Conservation (phyloP, 2,329 filamentous ascomycete species). For the Stenocarpella maydis region DNA sequence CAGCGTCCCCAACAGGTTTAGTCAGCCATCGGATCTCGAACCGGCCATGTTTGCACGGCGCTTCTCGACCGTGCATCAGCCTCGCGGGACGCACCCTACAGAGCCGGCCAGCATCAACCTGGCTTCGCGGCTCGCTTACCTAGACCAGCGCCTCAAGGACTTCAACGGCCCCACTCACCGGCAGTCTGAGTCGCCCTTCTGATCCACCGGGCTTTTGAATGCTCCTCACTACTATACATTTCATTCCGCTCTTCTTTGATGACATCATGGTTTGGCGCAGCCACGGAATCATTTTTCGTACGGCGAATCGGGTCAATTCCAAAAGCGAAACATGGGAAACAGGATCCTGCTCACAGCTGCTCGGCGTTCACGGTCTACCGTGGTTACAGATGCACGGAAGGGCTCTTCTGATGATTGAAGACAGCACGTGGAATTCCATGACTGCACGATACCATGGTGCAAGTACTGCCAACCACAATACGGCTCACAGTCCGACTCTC, state of each 20-base stretch:
- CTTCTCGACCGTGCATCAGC: constrained; percentile 66
- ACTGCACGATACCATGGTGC: constrained; percentile 17
- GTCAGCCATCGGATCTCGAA: constrained; percentile 56
- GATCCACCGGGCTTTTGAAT: constrained; percentile 36
- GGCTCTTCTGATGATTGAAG: neutral
- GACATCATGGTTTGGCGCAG: constrained; percentile 25
- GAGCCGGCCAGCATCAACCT: constrained; percentile 54
- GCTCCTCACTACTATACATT: constrained; percentile 38
- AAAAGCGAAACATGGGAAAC: constrained; percentile 23
- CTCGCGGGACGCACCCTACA: constrained; percentile 44
- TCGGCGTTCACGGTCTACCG: constrained; percentile 1
- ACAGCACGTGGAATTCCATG: constrained; percentile 4
- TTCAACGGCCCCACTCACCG: constrained; percentile 56
- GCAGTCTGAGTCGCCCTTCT: constrained; percentile 60
- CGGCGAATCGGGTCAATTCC: constrained; percentile 9
- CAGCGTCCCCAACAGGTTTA: constrained; percentile 68
- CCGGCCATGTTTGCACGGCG: constrained; percentile 56
- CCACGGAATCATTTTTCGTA: constrained; percentile 24
- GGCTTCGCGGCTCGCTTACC: constrained; percentile 62
- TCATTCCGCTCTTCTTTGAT: constrained; percentile 34
- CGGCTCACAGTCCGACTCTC: constrained; percentile 1
- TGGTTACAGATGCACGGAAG: constrained; percentile 13
- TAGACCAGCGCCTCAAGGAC: constrained; percentile 65
- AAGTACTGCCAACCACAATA: neutral
- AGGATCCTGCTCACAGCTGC: constrained; percentile 6